Evolutionary conservation across 495 filamentous ascomycete species (phyloP), one percentile per base, ranked within the genome.

Genomic region (Neurospora sp.): DNA sequence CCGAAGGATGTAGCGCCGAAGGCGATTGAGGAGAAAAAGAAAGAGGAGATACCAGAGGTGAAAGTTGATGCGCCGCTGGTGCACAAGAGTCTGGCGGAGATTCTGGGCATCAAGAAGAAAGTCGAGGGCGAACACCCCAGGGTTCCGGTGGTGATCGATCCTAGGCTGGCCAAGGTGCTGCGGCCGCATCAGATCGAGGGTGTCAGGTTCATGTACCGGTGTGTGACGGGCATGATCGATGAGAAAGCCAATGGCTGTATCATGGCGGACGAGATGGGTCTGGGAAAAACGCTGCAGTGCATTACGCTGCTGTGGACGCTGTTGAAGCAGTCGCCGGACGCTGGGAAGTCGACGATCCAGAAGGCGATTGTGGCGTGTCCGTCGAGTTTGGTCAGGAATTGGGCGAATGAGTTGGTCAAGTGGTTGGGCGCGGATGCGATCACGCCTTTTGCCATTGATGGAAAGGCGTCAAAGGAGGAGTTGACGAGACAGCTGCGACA

Each of bases 281-380:
- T 99, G 40, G 96, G 96, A 66, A 99, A 99, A 83, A 99, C 96
- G 14, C 86, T 97, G 1, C 84, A 87, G 75, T 88, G 85, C 78
- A 88, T 88, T 72, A 87, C 83, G 18, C 84, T 93, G 42, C 94
- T 99, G 87, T 99, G 96, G 96, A 98, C 95, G 12, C 84, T 99
- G 3, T 82, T 99, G 12, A 98, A 97, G 80, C 96, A 99, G 78
- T 96, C 94, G 8, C 91, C 95, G 1, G 94, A 97, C 37, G 93
- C 95, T 68, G 96, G 96, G 41, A 98, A 96, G 80, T 84, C 91
- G 16, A 94, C 92, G 0, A 98, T 99, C 22, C 92, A 97, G 75
- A 99, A 99, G 81, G 97, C 96, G 71, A 93, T 99, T 20, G 97
- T 99, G 76, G 96, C 94, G n/a, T 99, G 96, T 75, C 96, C 96